Base-by-base conservation (phyloP, 768 basidiomycete species). In the Ramaria rubella region DNA sequence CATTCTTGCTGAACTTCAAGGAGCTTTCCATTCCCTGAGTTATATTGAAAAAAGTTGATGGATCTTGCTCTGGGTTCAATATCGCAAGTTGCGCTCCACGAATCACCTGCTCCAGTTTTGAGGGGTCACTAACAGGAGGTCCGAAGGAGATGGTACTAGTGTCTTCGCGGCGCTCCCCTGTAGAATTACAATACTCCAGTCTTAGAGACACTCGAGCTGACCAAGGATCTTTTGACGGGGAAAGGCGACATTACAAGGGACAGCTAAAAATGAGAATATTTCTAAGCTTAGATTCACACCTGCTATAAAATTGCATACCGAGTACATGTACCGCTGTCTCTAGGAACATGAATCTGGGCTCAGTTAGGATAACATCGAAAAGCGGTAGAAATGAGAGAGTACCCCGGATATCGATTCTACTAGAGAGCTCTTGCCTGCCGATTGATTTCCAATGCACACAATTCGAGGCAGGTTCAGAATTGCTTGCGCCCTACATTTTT, bases 361-460 rank as follows among this genome's bases (percentile, higher is more conserved):
- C 9, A 12, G 9, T 23, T 9, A 14, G 44, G 23, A 14, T 11
- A 14, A 24, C 9, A 9, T 9, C 12, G 9, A 14, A 24, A 46
- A 24, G 9, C 23, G 9, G 9, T 14, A 23, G 23, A 12, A 9
- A 46, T 24, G n/a, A n/a, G n/a, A n/a, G n/a, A n/a, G 12, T 24
- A 46, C 44, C 11, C 44, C 44, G 23, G 12, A 11, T 11, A 46
- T 46, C 11, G 44, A 9, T 24, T 46, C 44, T 11, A 46, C 44
- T 9, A 46, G 23, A 9, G 57, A 60, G 46, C 49, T 58, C 61
- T 67, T 67, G 17, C 77, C 81, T 6, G 78, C 77, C 45, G 73
- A 75, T 63, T 81, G 81, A 43, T 77, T 78, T 12, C 79, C 79
- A 36, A 79, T 77, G 40, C 79, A 76, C n/a, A 73, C 74, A 43